Conservation (phyloP, 768 basidiomycete genomes). For the Leccinum uliginosum region DNA sequence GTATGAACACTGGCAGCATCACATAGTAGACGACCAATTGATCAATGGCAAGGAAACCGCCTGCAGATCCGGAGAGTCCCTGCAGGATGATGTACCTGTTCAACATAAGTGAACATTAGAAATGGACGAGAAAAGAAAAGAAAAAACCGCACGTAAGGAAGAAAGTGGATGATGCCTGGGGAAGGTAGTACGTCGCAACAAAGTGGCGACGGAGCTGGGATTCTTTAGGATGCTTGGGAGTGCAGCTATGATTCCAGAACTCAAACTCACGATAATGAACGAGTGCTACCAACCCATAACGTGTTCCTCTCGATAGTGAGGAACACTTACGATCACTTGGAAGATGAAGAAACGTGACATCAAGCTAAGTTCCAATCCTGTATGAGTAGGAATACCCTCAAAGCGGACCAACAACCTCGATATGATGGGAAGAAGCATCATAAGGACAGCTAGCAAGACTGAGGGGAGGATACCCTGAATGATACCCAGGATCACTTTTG, state of each 20-base stretch:
- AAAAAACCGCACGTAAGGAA: slow-evolving; percentile 68
- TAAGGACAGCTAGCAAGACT: slow-evolving; percentile 81
- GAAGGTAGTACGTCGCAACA: slow-evolving; percentile 75
- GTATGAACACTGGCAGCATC: slow-evolving; percentile 77
- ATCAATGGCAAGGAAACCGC: slow-evolving; percentile 77
- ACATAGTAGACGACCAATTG: slow-evolving; percentile 82
- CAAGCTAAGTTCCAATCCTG: slow-evolving; percentile 80
- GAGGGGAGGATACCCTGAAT: slow-evolving; percentile 88
- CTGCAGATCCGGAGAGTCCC: slow-evolving; percentile 74
- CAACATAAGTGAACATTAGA: neutral
- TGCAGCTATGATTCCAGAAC: slow-evolving; percentile 77
- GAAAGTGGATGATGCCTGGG: slow-evolving; percentile 81
- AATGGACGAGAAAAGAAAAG: neutral
- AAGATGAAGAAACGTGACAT: slow-evolving; percentile 94
- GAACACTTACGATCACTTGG: slow-evolving; percentile 73
- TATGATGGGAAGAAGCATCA: slow-evolving; percentile 85
- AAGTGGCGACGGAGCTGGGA: slow-evolving; percentile 62
- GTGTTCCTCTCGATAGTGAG: neutral
- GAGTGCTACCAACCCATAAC: slow-evolving; percentile 57
- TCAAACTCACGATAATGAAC: slow-evolving; percentile 85
- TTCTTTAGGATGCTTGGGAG: slow-evolving; percentile 59
- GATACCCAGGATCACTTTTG: slow-evolving; percentile 66
- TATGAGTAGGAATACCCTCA: slow-evolving; percentile 86
- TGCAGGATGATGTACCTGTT: slow-evolving; percentile 72
- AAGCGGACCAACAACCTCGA: slow-evolving; percentile 76